phyloP scores from a whole-genome alignment of 2,329 filamentous ascomycete genomes.

The Cytospora piceicola region DNA sequence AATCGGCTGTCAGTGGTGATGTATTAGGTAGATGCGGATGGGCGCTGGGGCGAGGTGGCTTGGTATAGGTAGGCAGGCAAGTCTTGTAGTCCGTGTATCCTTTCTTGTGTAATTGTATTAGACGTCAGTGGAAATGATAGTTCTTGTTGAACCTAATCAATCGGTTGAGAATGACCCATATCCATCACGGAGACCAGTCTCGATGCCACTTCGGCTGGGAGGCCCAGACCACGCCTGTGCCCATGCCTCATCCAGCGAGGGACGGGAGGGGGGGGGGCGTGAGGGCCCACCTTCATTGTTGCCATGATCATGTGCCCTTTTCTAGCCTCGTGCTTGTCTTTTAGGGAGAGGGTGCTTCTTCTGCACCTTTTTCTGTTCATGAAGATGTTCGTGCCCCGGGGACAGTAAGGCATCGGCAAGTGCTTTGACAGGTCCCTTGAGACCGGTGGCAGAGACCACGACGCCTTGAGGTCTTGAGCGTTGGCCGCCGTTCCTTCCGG shows the following conservation, averaged over 20 bases:
- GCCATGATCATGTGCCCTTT: not conserved
- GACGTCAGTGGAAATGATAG: not conserved
- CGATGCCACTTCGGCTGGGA: not conserved
- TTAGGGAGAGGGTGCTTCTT: not conserved
- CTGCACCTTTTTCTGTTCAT: not conserved
- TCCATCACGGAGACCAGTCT: not conserved
- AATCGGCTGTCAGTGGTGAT: constrained; percentile 23
- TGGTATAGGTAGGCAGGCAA: not conserved
- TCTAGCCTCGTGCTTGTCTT: not conserved
- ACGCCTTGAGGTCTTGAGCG: not conserved
- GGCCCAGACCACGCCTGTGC: not conserved
- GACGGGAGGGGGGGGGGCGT: too few relatives aligned
- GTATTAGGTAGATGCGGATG: not conserved
- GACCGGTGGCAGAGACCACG: not conserved
- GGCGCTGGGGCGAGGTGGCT: not conserved
- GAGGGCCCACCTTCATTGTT: too few relatives aligned
- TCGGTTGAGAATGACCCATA: not conserved
- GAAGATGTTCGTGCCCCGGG: not conserved
- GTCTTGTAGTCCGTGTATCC: not conserved
- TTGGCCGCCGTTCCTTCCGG: not conserved
- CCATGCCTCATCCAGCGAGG: not conserved
- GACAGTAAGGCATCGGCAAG: not conserved
- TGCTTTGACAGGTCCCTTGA: not conserved
- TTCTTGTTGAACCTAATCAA: not conserved
- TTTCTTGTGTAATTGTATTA: not conserved